Conservation (phyloP, 1,284 basidiomycete species). For the Microbotryomycetes sp. region DNA sequence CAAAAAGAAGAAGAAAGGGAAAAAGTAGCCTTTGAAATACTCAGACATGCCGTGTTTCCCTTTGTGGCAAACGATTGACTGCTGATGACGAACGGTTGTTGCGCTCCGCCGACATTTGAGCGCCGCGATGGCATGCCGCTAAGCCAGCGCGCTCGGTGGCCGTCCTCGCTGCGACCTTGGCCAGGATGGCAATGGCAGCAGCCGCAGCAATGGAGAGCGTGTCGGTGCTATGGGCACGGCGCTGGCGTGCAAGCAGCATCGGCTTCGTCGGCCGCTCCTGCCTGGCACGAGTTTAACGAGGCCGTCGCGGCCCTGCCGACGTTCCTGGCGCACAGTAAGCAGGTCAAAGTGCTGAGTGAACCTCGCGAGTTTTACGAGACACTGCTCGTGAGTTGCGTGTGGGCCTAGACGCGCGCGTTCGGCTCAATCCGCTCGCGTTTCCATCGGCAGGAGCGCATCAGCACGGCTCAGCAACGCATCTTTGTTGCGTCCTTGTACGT, state of each 20-base stretch:
- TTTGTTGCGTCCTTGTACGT: slow-evolving; percentile 82
- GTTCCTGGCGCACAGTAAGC: slow-evolving; percentile 43
- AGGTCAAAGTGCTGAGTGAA: slow-evolving; percentile 42
- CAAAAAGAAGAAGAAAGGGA: slow-evolving; percentile 27
- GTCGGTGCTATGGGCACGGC: too few relatives aligned
- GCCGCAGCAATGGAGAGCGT: too few relatives aligned
- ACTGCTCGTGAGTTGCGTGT: slow-evolving; percentile 40
- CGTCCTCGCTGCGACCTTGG: neutral
- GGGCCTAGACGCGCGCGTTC: neutral
- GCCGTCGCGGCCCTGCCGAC: slow-evolving; percentile 38
- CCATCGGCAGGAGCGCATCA: slow-evolving; percentile 58
- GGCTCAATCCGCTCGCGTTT: neutral
- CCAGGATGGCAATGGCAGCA: neutral
- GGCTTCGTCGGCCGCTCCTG: slow-evolving; percentile 21
- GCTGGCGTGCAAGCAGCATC: too few relatives aligned
- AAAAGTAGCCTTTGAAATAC: slow-evolving; percentile 5
- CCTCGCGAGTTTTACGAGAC: slow-evolving; percentile 45
- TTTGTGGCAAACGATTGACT: neutral
- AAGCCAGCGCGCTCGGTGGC: neutral
- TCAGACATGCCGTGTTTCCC: neutral
- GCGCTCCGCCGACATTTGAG: neutral
- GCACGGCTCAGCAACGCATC: slow-evolving; percentile 62
- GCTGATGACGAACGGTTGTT: neutral
- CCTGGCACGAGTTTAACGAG: slow-evolving; percentile 11
- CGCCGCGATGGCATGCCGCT: neutral